Percentiles rank a stretch among this genome's conserved stretches.
These are phyloP conservation scores for Neurospora sp. DNA, from an alignment of 2,329 filamentous ascomycete genomes.

Conservation along the genomic window DNA sequence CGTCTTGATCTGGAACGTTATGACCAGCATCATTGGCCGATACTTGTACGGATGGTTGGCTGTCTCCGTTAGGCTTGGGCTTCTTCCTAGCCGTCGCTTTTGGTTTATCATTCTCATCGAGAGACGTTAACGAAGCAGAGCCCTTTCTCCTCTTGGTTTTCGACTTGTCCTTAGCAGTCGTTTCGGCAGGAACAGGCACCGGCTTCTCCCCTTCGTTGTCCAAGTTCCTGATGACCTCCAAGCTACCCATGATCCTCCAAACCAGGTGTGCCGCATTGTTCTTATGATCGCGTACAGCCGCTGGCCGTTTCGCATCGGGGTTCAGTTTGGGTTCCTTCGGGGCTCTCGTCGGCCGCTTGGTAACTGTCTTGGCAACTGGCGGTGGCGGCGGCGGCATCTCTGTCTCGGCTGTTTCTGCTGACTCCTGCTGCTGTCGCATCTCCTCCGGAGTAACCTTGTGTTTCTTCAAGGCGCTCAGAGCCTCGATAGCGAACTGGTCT, in stretches of 20 bases:
- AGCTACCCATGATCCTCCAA: conserved; percentile 27
- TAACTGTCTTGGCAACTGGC: conserved; percentile 1
- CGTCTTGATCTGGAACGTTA: conserved; percentile 3
- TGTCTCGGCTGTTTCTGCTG: background rate
- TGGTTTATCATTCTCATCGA: background rate
- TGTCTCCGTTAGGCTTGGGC: background rate
- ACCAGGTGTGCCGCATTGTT: conserved; percentile 34
- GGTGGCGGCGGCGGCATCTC: conserved; percentile 1
- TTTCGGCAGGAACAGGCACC: background rate
- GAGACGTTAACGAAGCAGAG: background rate
- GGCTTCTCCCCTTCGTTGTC: background rate
- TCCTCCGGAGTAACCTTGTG: background rate
- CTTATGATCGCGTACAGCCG: conserved; percentile 35
- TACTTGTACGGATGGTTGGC: background rate
- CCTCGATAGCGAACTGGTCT: background rate
- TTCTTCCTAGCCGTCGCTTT: background rate
- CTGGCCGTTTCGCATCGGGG: conserved; percentile 27
- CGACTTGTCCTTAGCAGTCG: background rate
- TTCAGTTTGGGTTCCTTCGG: conserved; percentile 21
- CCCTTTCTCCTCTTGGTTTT: background rate
- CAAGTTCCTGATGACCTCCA: background rate
- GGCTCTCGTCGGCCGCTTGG: conserved; percentile 5
- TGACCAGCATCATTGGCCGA: conserved; percentile 6
- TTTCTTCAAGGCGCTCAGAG: background rate
- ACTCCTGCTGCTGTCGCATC: background rate